These are phyloP conservation scores for Aurantiochytrium sp. DNA, from an alignment of 108 stramenopile species.

Conservation along the genomic window DNA sequence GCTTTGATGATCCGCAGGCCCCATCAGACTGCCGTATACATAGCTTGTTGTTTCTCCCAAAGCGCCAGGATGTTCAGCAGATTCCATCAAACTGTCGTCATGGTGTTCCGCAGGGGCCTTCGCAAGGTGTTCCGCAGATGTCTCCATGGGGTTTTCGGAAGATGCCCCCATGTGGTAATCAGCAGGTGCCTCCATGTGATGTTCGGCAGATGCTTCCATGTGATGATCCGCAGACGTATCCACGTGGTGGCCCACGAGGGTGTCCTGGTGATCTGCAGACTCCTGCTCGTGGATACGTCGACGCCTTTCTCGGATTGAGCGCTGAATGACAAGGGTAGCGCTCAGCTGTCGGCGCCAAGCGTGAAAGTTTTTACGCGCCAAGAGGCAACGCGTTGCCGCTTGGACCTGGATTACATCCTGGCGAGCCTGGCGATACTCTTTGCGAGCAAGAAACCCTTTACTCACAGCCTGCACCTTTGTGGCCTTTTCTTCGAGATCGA, in stretches of 20 bases:
- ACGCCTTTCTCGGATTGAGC: background rate
- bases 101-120: too few species aligned
- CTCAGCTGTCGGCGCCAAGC: background rate
- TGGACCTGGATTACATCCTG: background rate
- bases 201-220: too few species aligned
- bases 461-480: slow-evolving; percentile 4
- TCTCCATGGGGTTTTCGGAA: too few species aligned
- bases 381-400: background rate
- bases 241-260: background rate
- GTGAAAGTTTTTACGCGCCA: background rate
- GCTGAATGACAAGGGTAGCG: slow-evolving; percentile 1
- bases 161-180: too few species aligned
- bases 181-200: too few species aligned
- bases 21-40: too few species aligned
- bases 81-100: too few species aligned
- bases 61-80: too few species aligned
- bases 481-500: background rate
- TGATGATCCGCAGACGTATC: background rate
- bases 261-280: background rate
- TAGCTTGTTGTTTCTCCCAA: too few species aligned
- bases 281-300: background rate
- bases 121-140: too few species aligned
- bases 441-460: background rate
- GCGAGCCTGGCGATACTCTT: background rate
- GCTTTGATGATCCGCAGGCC: too few species aligned